phyloP scores from a whole-genome alignment of 23 red algal species.

The Gracilaria vermiculophylla region DNA sequence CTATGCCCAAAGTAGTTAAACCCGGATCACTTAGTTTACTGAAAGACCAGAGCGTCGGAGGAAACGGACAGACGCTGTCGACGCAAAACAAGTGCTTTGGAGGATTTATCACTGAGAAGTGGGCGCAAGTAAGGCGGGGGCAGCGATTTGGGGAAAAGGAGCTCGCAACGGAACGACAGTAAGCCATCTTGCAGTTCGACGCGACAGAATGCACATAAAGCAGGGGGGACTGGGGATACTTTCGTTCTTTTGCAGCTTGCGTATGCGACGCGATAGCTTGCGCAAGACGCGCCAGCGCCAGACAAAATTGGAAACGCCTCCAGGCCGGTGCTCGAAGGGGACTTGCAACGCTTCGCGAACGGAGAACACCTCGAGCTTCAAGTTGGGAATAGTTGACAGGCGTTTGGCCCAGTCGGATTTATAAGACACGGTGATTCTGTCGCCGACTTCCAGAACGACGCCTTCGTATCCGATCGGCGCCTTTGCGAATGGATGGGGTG shows the following conservation, averaged over 20 bases:
- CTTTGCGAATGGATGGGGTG: not conserved
- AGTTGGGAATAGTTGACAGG: not conserved
- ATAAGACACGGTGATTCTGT: constrained; percentile 9
- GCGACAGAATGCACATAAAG: constrained; percentile 13
- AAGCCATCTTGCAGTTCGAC: constrained; percentile 6
- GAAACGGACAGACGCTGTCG: not conserved
- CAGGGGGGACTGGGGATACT: not conserved
- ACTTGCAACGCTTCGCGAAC: constrained; percentile 11
- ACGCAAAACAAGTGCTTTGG: constrained; percentile 24
- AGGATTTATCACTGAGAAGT: constrained; percentile 45
- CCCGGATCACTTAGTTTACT: not conserved
- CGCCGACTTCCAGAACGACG: not conserved
- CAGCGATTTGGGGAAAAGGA: not conserved
- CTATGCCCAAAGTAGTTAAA: not conserved
- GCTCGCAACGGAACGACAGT: constrained; percentile 23
- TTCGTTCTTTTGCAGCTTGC: not conserved
- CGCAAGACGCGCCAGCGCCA: constrained; percentile 33
- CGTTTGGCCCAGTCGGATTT: not conserved
- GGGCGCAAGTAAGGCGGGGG: constrained; percentile 35
- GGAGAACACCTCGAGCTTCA: not conserved
- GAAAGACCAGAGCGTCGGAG: constrained; percentile 22
- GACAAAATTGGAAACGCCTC: not conserved
- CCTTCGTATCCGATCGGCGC: not conserved
- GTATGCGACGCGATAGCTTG: constrained; percentile 2
- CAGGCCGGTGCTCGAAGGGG: not conserved